phyloP scores from a whole-genome alignment of 208 protist genomes.

The Crithidia mellificae region DNA sequence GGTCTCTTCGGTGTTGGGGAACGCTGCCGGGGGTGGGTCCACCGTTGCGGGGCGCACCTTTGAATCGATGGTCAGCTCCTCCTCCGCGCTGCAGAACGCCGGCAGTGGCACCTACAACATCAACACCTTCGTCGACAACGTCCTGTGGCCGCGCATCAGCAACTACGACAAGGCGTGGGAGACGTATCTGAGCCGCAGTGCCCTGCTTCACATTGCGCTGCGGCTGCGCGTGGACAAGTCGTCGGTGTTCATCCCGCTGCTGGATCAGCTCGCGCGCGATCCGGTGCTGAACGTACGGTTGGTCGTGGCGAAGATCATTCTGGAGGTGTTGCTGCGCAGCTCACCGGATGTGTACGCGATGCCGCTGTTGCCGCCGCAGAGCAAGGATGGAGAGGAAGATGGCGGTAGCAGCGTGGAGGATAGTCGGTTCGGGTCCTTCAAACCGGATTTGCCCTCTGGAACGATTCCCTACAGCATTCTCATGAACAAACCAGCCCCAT shows the following conservation, averaged over 20 bases:
- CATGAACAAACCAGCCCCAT: slow-evolving; percentile 30
- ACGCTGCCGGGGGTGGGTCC: background rate
- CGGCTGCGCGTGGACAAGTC: slow-evolving; percentile 74
- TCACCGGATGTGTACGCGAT: slow-evolving; percentile 8
- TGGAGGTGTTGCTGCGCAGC: slow-evolving; percentile 48
- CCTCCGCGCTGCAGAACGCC: background rate
- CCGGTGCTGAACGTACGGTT: slow-evolving; percentile 78
- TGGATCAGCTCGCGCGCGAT: slow-evolving; percentile 72
- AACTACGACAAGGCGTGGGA: slow-evolving; percentile 53
- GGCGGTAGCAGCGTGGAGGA: background rate
- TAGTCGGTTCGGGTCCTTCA: background rate
- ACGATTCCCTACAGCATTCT: slow-evolving; percentile 32
- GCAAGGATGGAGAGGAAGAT: slow-evolving; percentile 4
- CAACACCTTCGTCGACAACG: slow-evolving; percentile 62
- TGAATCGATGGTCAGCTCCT: background rate
- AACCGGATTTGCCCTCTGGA: slow-evolving; percentile 34
- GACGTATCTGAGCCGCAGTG: slow-evolving; percentile 75
- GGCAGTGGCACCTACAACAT: background rate
- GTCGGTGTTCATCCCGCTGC: slow-evolving; percentile 63
- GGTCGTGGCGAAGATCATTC: slow-evolving; percentile 72
- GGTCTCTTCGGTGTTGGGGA: background rate
- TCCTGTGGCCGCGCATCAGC: slow-evolving; percentile 76
- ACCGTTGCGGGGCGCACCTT: background rate
- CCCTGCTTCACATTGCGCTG: slow-evolving; percentile 68
- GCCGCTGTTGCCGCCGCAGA: background rate